Evolutionary conservation across 106 monocot species (phyloP), one percentile per base, ranked within the genome.

Genomic region (Chionographis japonica): DNA sequence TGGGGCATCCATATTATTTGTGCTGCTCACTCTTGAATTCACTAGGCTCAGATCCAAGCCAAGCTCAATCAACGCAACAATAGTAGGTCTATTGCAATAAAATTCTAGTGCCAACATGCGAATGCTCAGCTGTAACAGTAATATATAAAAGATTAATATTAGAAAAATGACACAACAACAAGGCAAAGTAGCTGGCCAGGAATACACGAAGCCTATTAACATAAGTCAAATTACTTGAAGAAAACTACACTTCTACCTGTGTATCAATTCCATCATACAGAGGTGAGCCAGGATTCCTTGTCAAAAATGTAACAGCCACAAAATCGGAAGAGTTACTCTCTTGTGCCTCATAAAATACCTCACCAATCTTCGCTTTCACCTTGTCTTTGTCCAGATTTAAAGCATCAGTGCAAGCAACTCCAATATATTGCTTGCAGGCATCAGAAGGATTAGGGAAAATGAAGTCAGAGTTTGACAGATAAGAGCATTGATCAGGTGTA

Each of bases 241-340:
- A 35, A 37, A 15, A 37, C 65, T 50, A 56, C 10, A 10, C 37
- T 57, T 9, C 19, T 84, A 95, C 95, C 86, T 89, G 82, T 19
- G 92, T 89, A 79, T 97, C 95, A 67, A 81, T 85, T 37, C 86
- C 92, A 80, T 85, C 89, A 81, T 97, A 97, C 4, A 80, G 49
- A 76, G 75, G 77, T 54, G 91, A 97, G 79, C 82, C 95, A 58
- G 89, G 89, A 74, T 60, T 80, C 43, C 92, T 77, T 27, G 76
- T 84, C 27, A 83, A 40, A 78, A 97, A 92, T 39, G 81, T 84
- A 56, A 97, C 70, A 52, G 78, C 67, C 59, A 97, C 89, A 83
- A 97, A 97, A 83, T 97, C 89, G 54, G 79, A 79, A 38, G 72
- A 19, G 70, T 62, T 78, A 60, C 62, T 79, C 38, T 92, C 95